A percentile compares a stretch with the other conserved stretches of the same genome.
Conservation (phyloP, 129 eudicot species). For the Deinandra increscens region DNA sequence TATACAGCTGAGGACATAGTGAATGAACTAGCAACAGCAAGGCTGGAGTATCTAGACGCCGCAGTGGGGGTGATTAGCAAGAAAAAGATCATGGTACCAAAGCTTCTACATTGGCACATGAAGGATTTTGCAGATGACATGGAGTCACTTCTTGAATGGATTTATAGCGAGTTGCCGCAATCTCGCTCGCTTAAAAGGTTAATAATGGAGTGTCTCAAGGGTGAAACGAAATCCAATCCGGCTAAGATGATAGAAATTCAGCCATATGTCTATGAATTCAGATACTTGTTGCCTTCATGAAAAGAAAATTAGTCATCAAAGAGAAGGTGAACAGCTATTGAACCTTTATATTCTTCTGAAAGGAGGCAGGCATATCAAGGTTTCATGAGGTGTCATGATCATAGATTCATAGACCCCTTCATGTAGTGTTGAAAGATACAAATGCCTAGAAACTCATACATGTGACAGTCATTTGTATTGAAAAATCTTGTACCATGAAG, state of each 20-base stretch:
- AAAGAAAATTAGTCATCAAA: slow-evolving; percentile 7
- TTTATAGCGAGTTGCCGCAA: slow-evolving; percentile 80
- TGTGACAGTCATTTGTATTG: slow-evolving; percentile 27
- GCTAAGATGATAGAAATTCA: slow-evolving; percentile 68
- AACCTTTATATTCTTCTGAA: no score
- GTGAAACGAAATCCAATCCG: slow-evolving; percentile 52
- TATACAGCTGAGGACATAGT: slow-evolving; percentile 73
- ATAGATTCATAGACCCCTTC: no score
- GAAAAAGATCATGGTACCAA: slow-evolving; percentile 81
- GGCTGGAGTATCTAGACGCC: slow-evolving; percentile 86
- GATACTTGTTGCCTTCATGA: slow-evolving; percentile 67
- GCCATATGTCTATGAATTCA: slow-evolving; percentile 79
- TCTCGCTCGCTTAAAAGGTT: slow-evolving; percentile 55
- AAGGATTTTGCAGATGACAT: slow-evolving; percentile 95
- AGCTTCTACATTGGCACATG: slow-evolving; percentile 92
- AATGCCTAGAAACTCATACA: no score
- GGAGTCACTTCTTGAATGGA: slow-evolving; percentile 94
- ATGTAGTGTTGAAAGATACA: no score
- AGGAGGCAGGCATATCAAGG: no score
- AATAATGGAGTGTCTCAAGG: slow-evolving; percentile 82
- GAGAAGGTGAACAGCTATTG: no score
- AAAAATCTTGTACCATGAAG: background rate
- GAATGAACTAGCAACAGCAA: slow-evolving; percentile 78
- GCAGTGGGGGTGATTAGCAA: slow-evolving; percentile 73
- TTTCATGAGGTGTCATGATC: no score